Base-by-base conservation (phyloP, 345 rosid genomes). In the Carallia pectinifolia region DNA sequence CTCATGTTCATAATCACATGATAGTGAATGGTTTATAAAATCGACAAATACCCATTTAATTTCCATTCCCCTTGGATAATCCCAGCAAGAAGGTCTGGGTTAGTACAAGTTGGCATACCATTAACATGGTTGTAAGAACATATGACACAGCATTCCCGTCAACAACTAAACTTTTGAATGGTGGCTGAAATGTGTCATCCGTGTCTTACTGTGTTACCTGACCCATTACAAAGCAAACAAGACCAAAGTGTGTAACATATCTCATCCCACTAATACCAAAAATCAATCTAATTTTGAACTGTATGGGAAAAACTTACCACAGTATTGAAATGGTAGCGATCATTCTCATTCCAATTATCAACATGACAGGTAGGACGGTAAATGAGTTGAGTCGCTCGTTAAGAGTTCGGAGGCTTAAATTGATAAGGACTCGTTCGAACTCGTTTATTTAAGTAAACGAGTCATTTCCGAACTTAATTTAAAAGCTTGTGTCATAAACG, bases 141-240 rank as follows among this genome's bases (percentile, higher is more conserved):
- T 97, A 95, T 95, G 36, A 95, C 97, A 82, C 97, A 34, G 90
- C 99, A 74, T 95, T 90, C 52, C 99, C 99, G 64, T 95, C 99
- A 53, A 85, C n/a, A 5, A 95, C 97, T 68, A 97, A 92, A 17
- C 97, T 95, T 78, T 92, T 87, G 83, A 95, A 95, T 30, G 99
- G 99, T 69, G 97, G 97, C 76, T 92, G 99, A 71, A 85, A 95
- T 5, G 97, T 95, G 68, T 95, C 99, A 72, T 90, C 96, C 89
- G 92, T 4, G 70, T 95, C 99, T 74, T 95, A 97, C 73, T 92
- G 73, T 19, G 90, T 90, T 59, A 94, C 98, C 98, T 94, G 73
- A 69, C 69, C 23, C 74, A 60, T 16, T 70, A 36, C 31, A 12
- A 44, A 47, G 59, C 61, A 66, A 56, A 55, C 17, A 61, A 65